A percentile compares a stretch with the other conserved stretches of the same genome.
Conservation (phyloP, 2,329 filamentous ascomycete genomes). For the Fusarium tuaranense region DNA sequence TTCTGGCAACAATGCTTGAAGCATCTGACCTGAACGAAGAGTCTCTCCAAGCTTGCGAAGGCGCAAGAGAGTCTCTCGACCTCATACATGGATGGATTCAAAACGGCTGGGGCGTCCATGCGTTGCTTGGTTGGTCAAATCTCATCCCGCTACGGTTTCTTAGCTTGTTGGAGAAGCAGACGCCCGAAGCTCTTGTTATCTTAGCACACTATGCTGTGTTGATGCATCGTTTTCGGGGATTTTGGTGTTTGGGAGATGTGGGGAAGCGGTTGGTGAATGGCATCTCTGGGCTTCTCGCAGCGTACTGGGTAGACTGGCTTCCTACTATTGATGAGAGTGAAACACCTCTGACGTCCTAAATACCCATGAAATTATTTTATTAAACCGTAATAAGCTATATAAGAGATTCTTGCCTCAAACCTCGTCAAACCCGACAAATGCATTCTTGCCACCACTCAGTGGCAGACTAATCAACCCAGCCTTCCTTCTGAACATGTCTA, state of each 20-base stretch:
- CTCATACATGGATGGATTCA: neutral
- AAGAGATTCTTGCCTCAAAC: neutral
- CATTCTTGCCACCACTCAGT: neutral
- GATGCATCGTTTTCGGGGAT: slow-evolving; percentile 1
- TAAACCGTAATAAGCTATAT: neutral
- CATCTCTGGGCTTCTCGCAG: neutral
- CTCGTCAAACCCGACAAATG: neutral
- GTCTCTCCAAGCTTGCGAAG: neutral
- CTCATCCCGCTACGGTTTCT: slow-evolving; percentile 6
- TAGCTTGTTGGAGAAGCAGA: slow-evolving; percentile 8
- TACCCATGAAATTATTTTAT: neutral
- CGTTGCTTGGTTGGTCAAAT: slow-evolving; percentile 8
- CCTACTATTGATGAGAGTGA: neutral
- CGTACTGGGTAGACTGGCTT: slow-evolving; percentile 15
- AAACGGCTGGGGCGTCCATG: slow-evolving; percentile 8
- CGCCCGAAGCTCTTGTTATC: slow-evolving; percentile 24
- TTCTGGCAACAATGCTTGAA: neutral
- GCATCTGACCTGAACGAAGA: slow-evolving; percentile 9
- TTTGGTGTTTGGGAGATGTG: slow-evolving; percentile 9
- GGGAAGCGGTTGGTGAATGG: slow-evolving; percentile 9
- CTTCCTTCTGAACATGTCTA: neutral
- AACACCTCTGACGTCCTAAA: neutral
- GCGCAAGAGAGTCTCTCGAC: neutral
- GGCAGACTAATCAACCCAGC: neutral
- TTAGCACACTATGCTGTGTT: slow-evolving; percentile 13